Base-by-base conservation (phyloP, 1,139 yeast genomes). In the Debaryomyces singareniensis region DNA sequence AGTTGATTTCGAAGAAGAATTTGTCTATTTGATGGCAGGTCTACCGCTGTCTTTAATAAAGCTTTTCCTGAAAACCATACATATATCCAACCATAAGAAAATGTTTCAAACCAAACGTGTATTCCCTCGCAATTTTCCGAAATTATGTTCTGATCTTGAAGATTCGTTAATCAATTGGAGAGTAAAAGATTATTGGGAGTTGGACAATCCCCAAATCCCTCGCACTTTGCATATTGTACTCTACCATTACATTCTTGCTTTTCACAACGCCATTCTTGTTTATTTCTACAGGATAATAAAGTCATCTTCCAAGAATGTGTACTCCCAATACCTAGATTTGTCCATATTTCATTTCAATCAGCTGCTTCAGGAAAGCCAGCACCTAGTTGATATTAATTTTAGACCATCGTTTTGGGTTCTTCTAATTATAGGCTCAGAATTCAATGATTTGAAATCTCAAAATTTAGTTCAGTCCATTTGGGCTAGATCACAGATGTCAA, bases 111-210 rank as follows among this genome's bases (percentile, higher is more conserved):
- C 62, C n/a, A 58, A 59, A 23, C 55, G 61, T 20, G 58, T 61
- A n/a, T 62, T 58, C 29, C 78, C 79, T 0, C 49, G 78, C 28
- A 73, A 72, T 40, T 74, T 72, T 43, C 78, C 78, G 3, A 59
- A 61, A 34, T 55, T 72, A n/a, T 18, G 78, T 42, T 71, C 78
- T 31, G 78, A 72, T 29, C 44, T 67, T 4, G 78, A 72, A 39
- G 78, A 72, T 34, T 61, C 58, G 25, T 46, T 74, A 18, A 40
- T 63, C 26, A 58, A 53, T 31, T 73, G 78, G 77, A 51, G 51
- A 24, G 41, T 59, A n/a, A 58, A 45, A n/a, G 37, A 44, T 30
- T 33, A 56, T 15, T 70, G 78, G 78, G 28, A 27, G 25, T 9
- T 7, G 10, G 9, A 15, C 13, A 12, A 25, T 16, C 18, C 7